Evolutionary conservation across 371 early-diverging fungal species (phyloP).

Genomic region (Circinella umbellata): DNA sequence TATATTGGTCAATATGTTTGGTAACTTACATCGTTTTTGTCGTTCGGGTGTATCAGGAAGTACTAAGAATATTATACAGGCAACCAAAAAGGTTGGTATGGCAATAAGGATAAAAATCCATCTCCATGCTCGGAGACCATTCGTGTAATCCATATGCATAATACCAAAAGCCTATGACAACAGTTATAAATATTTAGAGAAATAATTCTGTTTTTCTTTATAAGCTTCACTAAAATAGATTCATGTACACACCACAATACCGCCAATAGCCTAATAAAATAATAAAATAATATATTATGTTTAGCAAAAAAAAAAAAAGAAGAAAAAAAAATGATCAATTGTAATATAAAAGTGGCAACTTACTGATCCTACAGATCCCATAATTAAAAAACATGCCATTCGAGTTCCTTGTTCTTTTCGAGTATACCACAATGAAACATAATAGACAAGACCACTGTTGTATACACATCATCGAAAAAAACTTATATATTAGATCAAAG

Average conservation of each 20-base stretch:
- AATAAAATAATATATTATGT: background rate
- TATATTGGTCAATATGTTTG: no score
- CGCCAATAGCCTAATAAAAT: background rate
- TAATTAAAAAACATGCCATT: constrained; percentile 68
- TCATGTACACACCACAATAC: background rate
- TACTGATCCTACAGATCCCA: constrained; percentile 71
- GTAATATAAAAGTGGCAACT: constrained; percentile 15
- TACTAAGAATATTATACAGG: constrained; percentile 57
- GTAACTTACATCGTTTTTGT: constrained; percentile 1
- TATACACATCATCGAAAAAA: no score
- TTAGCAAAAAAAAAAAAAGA: background rate
- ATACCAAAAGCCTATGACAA: constrained; percentile 55
- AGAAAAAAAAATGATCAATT: no score
- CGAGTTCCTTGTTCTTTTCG: constrained; percentile 73
- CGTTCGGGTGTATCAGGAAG: constrained; percentile 75
- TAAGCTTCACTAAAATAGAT: no score
- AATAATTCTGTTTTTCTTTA: no score
- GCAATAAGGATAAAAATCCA: constrained; percentile 82
- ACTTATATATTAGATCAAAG: background rate
- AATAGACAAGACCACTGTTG: constrained; percentile 41
- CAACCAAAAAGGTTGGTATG: constrained; percentile 64
- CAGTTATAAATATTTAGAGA: background rate
- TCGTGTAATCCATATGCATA: constrained; percentile 57
- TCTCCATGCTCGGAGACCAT: constrained; percentile 57
- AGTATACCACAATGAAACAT: constrained; percentile 54